phyloP scores from a whole-genome alignment of 2,329 filamentous ascomycete species.

The Microcyclosporella mali region DNA sequence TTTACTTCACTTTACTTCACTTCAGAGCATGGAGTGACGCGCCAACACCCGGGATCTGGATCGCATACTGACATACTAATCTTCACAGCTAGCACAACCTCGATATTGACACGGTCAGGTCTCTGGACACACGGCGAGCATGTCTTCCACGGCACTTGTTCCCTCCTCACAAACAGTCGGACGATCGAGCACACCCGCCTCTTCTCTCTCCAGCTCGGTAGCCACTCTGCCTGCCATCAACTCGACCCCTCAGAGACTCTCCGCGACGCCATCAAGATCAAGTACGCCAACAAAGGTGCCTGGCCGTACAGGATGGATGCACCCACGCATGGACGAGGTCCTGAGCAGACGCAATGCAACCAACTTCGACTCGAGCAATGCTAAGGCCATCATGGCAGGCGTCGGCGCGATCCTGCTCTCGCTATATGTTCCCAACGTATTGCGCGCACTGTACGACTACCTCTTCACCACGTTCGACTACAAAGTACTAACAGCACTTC shows the following conservation, averaged over 20 bases:
- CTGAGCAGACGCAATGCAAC: conserved; percentile 69
- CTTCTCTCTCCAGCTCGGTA: conserved; percentile 1
- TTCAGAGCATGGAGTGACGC: no score
- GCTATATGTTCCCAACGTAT: conserved; percentile 40
- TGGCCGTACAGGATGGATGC: conserved; percentile 69
- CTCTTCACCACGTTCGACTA: neutral
- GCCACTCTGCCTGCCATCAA: conserved; percentile 13
- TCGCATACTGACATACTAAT: neutral
- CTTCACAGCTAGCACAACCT: no score
- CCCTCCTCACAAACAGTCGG: conserved; percentile 11
- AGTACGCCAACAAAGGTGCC: conserved; percentile 26
- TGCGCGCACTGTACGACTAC: conserved; percentile 21
- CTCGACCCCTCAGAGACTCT: conserved; percentile 8
- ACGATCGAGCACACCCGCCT: conserved; percentile 5
- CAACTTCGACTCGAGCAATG: conserved; percentile 71
- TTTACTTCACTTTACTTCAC: no score
- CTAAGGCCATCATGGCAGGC: conserved; percentile 66
- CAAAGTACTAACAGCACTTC: neutral
- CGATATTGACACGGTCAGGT: no score
- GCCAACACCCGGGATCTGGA: no score
- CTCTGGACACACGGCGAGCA: conserved; percentile 4
- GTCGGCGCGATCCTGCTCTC: conserved; percentile 47
- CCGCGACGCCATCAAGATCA: conserved; percentile 12
- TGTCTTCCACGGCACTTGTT: conserved; percentile 24
- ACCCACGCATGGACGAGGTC: conserved; percentile 85